Conservation (phyloP, 805 yeast genomes). For the Metschnikowia borealis region DNA sequence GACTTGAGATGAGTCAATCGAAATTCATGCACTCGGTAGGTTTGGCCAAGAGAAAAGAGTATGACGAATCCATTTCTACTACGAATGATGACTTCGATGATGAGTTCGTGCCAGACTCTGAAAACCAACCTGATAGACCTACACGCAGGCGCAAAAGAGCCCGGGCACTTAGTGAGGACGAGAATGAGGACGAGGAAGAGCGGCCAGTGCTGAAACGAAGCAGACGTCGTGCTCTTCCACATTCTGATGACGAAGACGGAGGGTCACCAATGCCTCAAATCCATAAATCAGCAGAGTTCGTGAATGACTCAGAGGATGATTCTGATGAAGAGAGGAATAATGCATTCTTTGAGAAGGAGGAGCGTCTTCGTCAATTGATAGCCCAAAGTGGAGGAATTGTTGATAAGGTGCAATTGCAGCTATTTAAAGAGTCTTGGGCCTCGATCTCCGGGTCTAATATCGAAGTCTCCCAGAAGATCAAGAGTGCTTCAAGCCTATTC, state of each 20-base stretch:
- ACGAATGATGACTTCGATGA: conserved; percentile 19
- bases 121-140: background rate
- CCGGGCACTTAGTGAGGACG: background rate
- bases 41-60: conserved; percentile 17
- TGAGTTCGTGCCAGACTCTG: conserved; percentile 13
- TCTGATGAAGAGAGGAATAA: conserved; percentile 53
- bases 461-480: conserved; percentile 9
- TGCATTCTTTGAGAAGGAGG: conserved; percentile 55
- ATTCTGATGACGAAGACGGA: conserved; percentile 2
- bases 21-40: conserved; percentile 13
- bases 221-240: conserved; percentile 4
- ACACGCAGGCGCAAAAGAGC: conserved; percentile 1
- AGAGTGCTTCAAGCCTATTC: conserved; percentile 14
- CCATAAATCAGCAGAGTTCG: conserved; percentile 47
- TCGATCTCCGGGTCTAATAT: conserved; percentile 6
- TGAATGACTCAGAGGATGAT: conserved; percentile 61
- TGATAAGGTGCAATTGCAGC: conserved; percentile 17
- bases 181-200: conserved; percentile 4
- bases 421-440: conserved; percentile 17
- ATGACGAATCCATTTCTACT: conserved; percentile 13
- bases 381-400: conserved; percentile 37
- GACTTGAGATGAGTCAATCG: background rate
- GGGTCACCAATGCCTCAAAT: background rate
- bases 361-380: conserved; percentile 40
- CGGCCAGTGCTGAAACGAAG: conserved; percentile 1